Conservation (phyloP, 805 yeast genomes). For the Teunomyces stri region DNA sequence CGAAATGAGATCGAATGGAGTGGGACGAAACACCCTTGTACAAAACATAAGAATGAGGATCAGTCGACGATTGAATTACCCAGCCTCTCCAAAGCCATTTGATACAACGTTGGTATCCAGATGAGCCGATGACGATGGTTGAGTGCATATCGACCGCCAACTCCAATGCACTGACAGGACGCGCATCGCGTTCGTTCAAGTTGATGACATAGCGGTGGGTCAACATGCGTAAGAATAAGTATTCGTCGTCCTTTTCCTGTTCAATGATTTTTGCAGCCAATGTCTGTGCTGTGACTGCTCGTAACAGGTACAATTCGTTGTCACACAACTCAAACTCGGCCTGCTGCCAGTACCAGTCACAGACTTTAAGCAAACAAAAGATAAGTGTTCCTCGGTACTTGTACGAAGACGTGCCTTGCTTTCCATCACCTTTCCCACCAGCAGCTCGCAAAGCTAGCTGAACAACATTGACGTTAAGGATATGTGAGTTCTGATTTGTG, state of each 20-base stretch:
- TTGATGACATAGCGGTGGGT: slow-evolving; percentile 72
- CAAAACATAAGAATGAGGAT: slow-evolving; percentile 66
- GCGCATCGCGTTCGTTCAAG: slow-evolving; percentile 57
- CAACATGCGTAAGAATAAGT: slow-evolving; percentile 69
- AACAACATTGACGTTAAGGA: slow-evolving; percentile 59
- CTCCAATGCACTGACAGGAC: slow-evolving; percentile 75
- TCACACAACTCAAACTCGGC: slow-evolving; percentile 62
- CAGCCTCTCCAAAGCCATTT: slow-evolving; percentile 94
- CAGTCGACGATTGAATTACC: slow-evolving; percentile 72
- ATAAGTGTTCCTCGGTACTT: slow-evolving; percentile 68
- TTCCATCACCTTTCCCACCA: slow-evolving; percentile 70
- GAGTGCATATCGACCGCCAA: slow-evolving; percentile 84
- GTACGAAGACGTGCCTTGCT: slow-evolving; percentile 49
- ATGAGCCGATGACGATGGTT: slow-evolving; percentile 69
- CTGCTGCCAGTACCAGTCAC: slow-evolving; percentile 71
- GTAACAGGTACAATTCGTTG: slow-evolving; percentile 55
- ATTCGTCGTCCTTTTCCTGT: slow-evolving; percentile 52
- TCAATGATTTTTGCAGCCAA: slow-evolving; percentile 73
- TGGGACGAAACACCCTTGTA: slow-evolving; percentile 60
- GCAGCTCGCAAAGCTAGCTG: slow-evolving; percentile 68
- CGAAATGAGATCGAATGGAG: slow-evolving; percentile 60
- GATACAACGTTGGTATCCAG: slow-evolving; percentile 83
- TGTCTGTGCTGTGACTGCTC: slow-evolving; percentile 71
- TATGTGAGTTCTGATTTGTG: slow-evolving; percentile 53
- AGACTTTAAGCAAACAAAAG: slow-evolving; percentile 71